Evolutionary conservation across 805 yeast species (phyloP).

Genomic region (Ascoidea rubescens): DNA sequence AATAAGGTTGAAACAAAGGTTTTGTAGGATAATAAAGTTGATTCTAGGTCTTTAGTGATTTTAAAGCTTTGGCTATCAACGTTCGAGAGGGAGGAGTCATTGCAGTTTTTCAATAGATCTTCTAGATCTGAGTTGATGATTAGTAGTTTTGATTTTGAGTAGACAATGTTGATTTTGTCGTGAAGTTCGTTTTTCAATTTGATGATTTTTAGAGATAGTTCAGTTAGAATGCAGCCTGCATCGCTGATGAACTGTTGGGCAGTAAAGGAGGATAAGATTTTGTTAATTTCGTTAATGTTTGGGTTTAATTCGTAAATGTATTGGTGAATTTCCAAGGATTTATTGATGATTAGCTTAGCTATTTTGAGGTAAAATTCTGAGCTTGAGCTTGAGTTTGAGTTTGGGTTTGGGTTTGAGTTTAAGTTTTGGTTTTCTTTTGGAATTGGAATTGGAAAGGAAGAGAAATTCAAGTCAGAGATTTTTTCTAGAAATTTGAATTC

Average conservation of each 20-base stretch:
- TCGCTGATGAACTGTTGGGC: constrained; percentile 38
- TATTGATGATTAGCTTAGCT: constrained; percentile 31
- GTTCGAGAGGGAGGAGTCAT: constrained; percentile 3
- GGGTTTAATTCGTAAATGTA: constrained; percentile 25
- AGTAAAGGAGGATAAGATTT: constrained; percentile 23
- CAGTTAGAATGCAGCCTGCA: constrained; percentile 42
- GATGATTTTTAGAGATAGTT: constrained; percentile 32
- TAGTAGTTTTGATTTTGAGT: constrained; percentile 42
- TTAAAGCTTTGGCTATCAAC: constrained; percentile 17
- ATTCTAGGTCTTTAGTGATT: constrained; percentile 11
- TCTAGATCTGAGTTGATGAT: constrained; percentile 42
- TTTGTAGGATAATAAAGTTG: constrained; percentile 29
- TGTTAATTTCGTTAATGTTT: constrained; percentile 33
- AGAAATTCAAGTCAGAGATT: constrained; percentile 3
- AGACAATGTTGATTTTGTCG: constrained; percentile 35
- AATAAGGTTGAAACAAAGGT: constrained; percentile 35
- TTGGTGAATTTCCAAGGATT: constrained; percentile 32
- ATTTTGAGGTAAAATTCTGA: constrained; percentile 25
- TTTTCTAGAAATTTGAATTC: constrained; percentile 9
- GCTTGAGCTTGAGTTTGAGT: neutral
- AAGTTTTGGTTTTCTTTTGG: neutral
- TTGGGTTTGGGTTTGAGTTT: neutral
- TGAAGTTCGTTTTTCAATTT: constrained; percentile 31
- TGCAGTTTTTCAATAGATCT: constrained; percentile 12
- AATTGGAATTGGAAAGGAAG: too few species aligned